Evolutionary conservation across 441 rosid genomes (phyloP).

Genomic region (Adansonia rubrostipa): DNA sequence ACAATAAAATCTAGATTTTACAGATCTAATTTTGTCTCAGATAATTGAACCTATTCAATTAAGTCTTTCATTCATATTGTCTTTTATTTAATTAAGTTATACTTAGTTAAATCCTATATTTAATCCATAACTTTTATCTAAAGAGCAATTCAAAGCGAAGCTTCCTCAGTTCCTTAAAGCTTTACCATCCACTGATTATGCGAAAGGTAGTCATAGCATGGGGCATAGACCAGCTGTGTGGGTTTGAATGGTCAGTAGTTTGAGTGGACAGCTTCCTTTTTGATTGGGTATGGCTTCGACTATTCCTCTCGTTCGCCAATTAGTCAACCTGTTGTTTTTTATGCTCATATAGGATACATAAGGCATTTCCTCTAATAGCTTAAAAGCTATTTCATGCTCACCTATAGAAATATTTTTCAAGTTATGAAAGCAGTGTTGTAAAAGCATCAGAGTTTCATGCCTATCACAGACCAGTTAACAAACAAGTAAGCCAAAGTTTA

Average conservation of each 20-base stretch:
- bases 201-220: slow-evolving; percentile 71
- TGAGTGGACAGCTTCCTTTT: not conserved
- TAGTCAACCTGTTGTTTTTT: not conserved
- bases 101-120: too few relatives aligned
- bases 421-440: slow-evolving; percentile 65
- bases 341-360: slow-evolving; percentile 1
- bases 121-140: slow-evolving; percentile 36
- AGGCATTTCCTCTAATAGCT: slow-evolving; percentile 5
- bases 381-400: not conserved
- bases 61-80: too few relatives aligned
- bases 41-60: too few relatives aligned
- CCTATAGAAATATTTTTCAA: slow-evolving; percentile 38
- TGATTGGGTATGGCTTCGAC: too few relatives aligned
- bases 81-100: too few relatives aligned
- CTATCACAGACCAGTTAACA: slow-evolving; percentile 72
- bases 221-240: slow-evolving; percentile 71
- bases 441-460: slow-evolving; percentile 76
- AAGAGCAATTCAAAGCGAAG: slow-evolving; percentile 63
- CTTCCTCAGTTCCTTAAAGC: slow-evolving; percentile 78
- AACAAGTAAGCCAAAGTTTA: slow-evolving; percentile 51
- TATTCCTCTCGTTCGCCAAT: too few relatives aligned
- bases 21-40: too few relatives aligned
- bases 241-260: slow-evolving; percentile 58
- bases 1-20: too few relatives aligned
- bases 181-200: slow-evolving; percentile 81